Evolutionary conservation across 371 early-diverging fungal genomes (phyloP).

Genomic region (Zancudomyces culisetae): DNA sequence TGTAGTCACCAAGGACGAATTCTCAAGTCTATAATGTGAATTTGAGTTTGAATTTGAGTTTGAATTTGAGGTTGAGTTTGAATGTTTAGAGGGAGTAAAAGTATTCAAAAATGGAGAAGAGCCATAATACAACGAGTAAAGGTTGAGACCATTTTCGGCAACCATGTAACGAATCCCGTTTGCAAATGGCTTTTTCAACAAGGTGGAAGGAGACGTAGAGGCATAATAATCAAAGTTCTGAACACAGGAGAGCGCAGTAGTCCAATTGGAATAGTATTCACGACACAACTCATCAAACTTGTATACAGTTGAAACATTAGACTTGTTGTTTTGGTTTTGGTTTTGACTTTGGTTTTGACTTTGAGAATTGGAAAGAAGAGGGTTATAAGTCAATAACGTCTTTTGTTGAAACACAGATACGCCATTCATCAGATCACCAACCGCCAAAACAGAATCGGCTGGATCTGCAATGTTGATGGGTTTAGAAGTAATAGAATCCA

Average conservation of each 20-base stretch:
- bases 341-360: constrained; percentile 9
- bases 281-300: constrained; percentile 29
- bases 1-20: constrained; percentile 30
- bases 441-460: constrained; percentile 28
- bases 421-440: constrained; percentile 79
- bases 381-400: not conserved
- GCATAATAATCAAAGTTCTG: not conserved
- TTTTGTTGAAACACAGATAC: constrained; percentile 32
- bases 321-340: not conserved
- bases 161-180: not conserved
- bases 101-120: not conserved
- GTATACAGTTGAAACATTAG: not conserved
- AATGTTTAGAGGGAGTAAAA: too few relatives aligned
- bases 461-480: not conserved
- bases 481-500: not conserved
- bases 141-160: constrained; percentile 3
- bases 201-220: too few relatives aligned
- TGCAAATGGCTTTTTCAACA: not conserved
- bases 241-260: constrained; percentile 35
- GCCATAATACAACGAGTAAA: constrained; percentile 1
- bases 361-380: too few relatives aligned
- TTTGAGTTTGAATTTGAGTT: not conserved
- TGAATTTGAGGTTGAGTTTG: not conserved
- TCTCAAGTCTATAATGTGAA: not conserved
- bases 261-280: constrained; percentile 44